Evolutionary conservation across 2,329 filamentous ascomycete species (phyloP).

Genomic region (Fusarium begoniae): DNA sequence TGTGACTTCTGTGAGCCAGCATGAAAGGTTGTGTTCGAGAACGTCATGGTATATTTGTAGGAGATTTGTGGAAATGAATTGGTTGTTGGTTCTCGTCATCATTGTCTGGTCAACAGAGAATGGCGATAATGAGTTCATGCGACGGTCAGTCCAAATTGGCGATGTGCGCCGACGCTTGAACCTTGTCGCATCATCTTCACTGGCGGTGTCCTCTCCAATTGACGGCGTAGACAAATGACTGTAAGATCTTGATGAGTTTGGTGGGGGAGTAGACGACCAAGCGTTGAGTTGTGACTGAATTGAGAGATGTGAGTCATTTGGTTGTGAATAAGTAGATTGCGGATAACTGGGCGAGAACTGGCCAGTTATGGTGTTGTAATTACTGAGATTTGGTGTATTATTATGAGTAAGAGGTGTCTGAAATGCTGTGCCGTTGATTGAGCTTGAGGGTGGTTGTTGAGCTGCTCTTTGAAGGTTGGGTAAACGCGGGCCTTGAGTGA

Average conservation of each 20-base stretch:
- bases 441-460: neutral
- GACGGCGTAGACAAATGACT: neutral
- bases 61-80: slow-evolving; percentile 37
- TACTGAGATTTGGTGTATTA: neutral
- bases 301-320: neutral
- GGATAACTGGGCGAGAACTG: neutral
- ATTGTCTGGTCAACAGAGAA: slow-evolving; percentile 38
- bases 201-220: neutral
- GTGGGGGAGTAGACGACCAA: neutral
- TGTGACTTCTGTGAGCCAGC: slow-evolving; percentile 39
- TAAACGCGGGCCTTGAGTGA: neutral
- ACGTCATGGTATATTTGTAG: slow-evolving; percentile 41
- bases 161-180: slow-evolving; percentile 30
- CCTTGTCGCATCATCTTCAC: neutral
- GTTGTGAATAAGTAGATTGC: neutral
- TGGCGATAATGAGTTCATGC: slow-evolving; percentile 25
- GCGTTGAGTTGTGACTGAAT: slow-evolving; percentile 5
- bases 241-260: neutral
- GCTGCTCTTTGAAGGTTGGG: neutral
- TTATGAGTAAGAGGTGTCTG: neutral
- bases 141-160: slow-evolving; percentile 12
- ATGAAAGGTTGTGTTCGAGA: slow-evolving; percentile 39
- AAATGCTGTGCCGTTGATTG: neutral
- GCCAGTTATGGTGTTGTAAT: neutral
- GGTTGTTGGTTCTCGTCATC: slow-evolving; percentile 38